Evolutionary conservation across 768 basidiomycete genomes (phyloP).

Genomic region (Xerocomellus intermedius): DNA sequence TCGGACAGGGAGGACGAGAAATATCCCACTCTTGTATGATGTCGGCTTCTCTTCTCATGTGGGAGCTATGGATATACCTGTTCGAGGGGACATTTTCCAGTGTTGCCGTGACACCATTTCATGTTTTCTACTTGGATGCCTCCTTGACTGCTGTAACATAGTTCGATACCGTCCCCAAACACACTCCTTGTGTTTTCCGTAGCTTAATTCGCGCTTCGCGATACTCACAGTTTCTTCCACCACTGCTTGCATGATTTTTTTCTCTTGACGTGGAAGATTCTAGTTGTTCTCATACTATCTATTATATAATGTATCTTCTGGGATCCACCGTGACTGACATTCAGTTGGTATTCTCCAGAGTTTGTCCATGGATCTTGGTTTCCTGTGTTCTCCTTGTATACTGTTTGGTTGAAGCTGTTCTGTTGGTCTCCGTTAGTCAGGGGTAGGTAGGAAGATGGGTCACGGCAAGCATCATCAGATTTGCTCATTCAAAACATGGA

Average conservation of each 20-base stretch:
- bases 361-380: background rate
- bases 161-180: background rate
- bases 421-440: too few relatives aligned
- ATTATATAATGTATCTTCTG: background rate
- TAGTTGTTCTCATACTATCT: background rate
- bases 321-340: background rate
- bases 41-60: background rate
- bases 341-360: background rate
- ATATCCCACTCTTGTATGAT: conserved; percentile 11
- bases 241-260: background rate
- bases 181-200: background rate
- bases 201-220: background rate
- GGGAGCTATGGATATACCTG: conserved; percentile 10
- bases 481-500: too few relatives aligned
- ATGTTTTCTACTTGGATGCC: background rate
- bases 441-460: too few relatives aligned
- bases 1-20: conserved; percentile 20
- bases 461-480: too few relatives aligned
- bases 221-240: conserved; percentile 1
- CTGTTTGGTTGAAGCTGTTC: too few relatives aligned
- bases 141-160: conserved; percentile 13
- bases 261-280: background rate
- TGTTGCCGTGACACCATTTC: background rate
- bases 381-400: background rate
- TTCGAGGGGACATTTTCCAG: background rate